Evolutionary conservation across 371 early-diverging fungal genomes (phyloP), one percentile per base, ranked within the genome.

Genomic region (Rhizopus sp.): DNA sequence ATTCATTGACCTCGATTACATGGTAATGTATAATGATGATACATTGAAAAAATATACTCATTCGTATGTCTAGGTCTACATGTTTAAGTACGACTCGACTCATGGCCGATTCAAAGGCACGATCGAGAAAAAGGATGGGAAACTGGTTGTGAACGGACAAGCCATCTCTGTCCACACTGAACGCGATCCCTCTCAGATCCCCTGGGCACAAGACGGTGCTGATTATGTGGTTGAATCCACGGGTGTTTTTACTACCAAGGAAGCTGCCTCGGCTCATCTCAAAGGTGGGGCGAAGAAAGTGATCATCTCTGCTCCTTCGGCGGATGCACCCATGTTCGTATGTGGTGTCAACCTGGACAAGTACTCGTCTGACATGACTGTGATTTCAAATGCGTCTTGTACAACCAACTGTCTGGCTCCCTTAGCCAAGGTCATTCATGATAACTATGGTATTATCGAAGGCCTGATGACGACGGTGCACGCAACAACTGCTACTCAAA

Each of bases 401-500:
- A 99, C 99, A 63, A 99, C 99, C 78, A 98, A 99, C 91, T 99
- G 99, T 82, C 80, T 99, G 59, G 99, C 99, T 49, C 99, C 99
- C 30, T 81, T 99, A 53, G 98, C 94, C 74, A 99, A 99, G 88
- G 91, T 99, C 60, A 82, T 99, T 73, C 73, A 99, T 83, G 98
- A 98, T 76, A 83, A 90, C 64, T 95, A 93, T 78, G 88, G 94
- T 64, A 90, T 94, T 70, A 79, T 83, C 41, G 88, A 95, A 80
- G 75, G 85, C 75, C 58, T 78, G 60, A 97, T 99, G 98, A 96
- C 96, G 64, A 99, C 99, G 38, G 93, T 95, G 63, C 99, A 99
- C 82, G 93, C 99, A 60, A 87, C 90, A 68, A 99, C 99, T 50
- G 97, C 97, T 60, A 97, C 99, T 73, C 99, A 99, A 75, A 96